Conservation (phyloP, 306 rosid species). For the Notholithocarpus densiflorus region DNA sequence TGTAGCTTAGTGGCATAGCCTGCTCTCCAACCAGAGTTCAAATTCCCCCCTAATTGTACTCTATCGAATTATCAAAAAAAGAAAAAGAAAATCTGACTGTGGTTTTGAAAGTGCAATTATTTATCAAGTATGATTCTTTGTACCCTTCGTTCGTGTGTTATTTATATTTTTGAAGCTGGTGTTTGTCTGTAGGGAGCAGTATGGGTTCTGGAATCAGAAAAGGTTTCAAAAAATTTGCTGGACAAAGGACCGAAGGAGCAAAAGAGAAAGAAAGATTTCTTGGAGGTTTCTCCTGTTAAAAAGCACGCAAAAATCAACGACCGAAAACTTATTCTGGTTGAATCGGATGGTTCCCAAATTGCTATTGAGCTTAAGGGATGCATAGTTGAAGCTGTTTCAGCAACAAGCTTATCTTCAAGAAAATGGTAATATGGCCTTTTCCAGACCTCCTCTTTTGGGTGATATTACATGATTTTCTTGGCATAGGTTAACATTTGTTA, state of each 20-base stretch:
- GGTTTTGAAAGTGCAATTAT: background rate
- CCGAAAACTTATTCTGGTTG: conserved; percentile 48
- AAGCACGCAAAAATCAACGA: conserved; percentile 59
- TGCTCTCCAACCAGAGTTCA: too few species aligned
- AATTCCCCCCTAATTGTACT: too few species aligned
- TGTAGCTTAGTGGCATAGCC: too few species aligned
- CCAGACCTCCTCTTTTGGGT: conserved; percentile 8
- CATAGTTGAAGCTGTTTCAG: conserved; percentile 73
- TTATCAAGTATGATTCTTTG: background rate
- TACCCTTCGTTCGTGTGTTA: background rate
- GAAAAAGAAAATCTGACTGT: background rate
- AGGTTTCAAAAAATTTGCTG: conserved; percentile 40
- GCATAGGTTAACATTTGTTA: background rate
- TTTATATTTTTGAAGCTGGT: conserved; percentile 4
- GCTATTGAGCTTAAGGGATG: conserved; percentile 58
- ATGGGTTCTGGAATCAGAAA: conserved; percentile 78
- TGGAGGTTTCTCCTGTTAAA: conserved; percentile 64
- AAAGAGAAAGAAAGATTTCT: conserved; percentile 54
- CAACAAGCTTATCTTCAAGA: conserved; percentile 57
- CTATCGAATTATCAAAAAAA: background rate
- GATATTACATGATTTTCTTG: conserved; percentile 10
- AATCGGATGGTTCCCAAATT: conserved; percentile 50
- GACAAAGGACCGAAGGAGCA: conserved; percentile 51
- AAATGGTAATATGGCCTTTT: conserved; percentile 62
- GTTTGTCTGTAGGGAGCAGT: conserved; percentile 60